Percentiles rank a stretch among this genome's conserved stretches.
Evolutionary conservation across 257 asterid genomes (phyloP).

Genomic region (Solanum chilense): DNA sequence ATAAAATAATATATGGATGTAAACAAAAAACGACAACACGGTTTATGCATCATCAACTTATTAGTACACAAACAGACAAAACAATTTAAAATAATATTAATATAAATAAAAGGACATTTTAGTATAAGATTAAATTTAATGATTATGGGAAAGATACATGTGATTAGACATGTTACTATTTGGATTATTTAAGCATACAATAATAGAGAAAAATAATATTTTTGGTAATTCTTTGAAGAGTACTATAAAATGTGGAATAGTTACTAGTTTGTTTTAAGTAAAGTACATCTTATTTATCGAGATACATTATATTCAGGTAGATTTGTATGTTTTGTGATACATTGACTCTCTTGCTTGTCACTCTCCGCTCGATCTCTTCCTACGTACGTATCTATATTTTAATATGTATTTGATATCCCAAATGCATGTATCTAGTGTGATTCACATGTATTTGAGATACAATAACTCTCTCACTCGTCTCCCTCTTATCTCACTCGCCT

Average conservation of each 20-base stretch:
- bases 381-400: neutral
- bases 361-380: neutral
- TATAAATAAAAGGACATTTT: neutral
- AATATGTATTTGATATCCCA: too few species aligned
- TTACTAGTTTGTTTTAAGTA: neutral
- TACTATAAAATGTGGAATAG: neutral
- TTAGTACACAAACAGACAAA: neutral
- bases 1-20: neutral
- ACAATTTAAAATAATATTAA: neutral
- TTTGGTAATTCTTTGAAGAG: neutral
- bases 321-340: too few species aligned
- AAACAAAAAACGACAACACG: neutral
- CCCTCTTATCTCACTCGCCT: neutral
- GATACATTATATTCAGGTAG: neutral
- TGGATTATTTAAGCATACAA: neutral
- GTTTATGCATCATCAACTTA: neutral
- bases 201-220: neutral
- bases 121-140: neutral
- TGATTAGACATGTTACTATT: neutral
- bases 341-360: rapidly evolving
- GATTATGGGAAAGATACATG: neutral
- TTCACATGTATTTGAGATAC: too few species aligned
- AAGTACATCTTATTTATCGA: neutral
- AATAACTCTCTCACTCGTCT: neutral
- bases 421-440: neutral